Percentiles rank a stretch among this genome's conserved stretches.
These are phyloP conservation scores for Aureobasidium namibiae DNA, from an alignment of 2,329 filamentous ascomycete species.

Conservation along the genomic window DNA sequence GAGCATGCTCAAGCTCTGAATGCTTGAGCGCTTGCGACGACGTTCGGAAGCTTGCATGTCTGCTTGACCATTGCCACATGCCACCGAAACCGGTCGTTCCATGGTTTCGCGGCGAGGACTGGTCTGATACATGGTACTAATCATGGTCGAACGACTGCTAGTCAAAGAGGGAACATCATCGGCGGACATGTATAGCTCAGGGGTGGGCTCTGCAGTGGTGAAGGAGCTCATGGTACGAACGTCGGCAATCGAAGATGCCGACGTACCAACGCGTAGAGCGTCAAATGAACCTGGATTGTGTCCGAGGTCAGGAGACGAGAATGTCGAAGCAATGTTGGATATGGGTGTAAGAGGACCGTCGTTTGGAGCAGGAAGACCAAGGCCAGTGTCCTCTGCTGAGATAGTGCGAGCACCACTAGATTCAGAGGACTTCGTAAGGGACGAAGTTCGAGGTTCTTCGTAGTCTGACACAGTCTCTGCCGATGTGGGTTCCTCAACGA, in stretches of 20 bases:
- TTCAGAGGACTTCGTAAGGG: conserved; percentile 42
- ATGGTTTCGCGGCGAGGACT: conserved; percentile 25
- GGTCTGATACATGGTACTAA: conserved; percentile 52
- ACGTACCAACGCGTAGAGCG: conserved; percentile 63
- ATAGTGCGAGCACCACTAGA: conserved; percentile 35
- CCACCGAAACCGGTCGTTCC: conserved; percentile 11
- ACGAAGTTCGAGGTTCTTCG: conserved; percentile 41
- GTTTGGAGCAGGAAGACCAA: conserved; percentile 26
- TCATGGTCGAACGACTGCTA: conserved; percentile 71
- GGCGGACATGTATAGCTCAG: conserved; percentile 61
- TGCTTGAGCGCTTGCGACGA: conserved; percentile 63
- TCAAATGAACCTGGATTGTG: conserved; percentile 60
- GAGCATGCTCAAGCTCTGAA: conserved; percentile 67
- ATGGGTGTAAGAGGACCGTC: conserved; percentile 57
- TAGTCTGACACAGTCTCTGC: conserved; percentile 38
- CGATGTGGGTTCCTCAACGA: conserved; percentile 28
- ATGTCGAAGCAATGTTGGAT: conserved; percentile 48
- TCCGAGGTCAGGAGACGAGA: conserved; percentile 56
- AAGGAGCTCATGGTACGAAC: conserved; percentile 63
- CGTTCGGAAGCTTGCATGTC: conserved; percentile 33
- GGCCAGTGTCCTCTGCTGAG: conserved; percentile 26
- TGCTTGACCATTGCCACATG: conserved; percentile 6
- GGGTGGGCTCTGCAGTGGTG: conserved; percentile 64
- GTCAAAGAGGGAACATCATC: conserved; percentile 68
- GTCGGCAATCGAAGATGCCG: conserved; percentile 65